Evolutionary conservation across 495 filamentous ascomycete species (phyloP).

Genomic region (Tuber microsphaerosporum): DNA sequence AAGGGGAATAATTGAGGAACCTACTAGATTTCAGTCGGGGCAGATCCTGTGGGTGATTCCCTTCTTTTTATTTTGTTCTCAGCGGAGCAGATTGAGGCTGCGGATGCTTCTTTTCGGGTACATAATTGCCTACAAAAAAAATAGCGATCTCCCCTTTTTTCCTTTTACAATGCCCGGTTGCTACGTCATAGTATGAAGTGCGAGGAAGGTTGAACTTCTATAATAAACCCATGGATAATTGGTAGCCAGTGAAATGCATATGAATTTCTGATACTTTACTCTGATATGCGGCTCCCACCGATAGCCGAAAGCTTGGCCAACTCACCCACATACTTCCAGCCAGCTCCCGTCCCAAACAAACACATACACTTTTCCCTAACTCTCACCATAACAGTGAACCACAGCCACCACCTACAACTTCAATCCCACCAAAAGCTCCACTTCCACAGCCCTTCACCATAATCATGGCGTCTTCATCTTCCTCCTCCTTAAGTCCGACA

Average conservation of each 20-base stretch:
- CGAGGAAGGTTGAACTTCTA: neutral
- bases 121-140: neutral
- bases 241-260: neutral
- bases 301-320: neutral
- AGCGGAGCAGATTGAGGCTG: neutral
- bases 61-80: neutral
- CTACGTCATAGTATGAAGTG: neutral
- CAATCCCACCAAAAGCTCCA: neutral
- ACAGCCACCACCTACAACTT: constrained; percentile 4
- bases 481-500: neutral
- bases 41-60: neutral
- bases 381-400: neutral
- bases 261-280: neutral
- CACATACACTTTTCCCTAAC: neutral
- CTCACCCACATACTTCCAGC: neutral
- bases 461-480: constrained; percentile 1
- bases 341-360: neutral
- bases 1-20: constrained; percentile 9
- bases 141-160: neutral
- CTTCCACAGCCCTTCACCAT: neutral
- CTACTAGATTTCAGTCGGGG: neutral
- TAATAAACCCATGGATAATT: neutral
- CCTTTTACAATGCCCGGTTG: neutral
- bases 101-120: constrained; percentile 2
- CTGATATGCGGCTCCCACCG: neutral